phyloP scores from a whole-genome alignment of 441 rosid species.

The Monsonia emarginata region DNA sequence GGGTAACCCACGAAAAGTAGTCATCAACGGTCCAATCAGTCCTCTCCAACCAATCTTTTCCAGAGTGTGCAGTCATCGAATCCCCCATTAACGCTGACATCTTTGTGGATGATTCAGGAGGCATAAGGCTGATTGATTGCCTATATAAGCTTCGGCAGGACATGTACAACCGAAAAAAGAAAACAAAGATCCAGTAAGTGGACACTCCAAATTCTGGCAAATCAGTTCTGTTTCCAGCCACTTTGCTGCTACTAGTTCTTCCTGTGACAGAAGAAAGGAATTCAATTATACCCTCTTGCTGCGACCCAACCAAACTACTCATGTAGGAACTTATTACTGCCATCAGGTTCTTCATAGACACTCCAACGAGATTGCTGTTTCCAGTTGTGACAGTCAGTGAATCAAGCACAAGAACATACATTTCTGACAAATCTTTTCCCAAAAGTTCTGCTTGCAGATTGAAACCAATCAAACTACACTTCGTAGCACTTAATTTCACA shows the following conservation, averaged over 20 bases:
- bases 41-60: conserved; percentile 58
- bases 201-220: conserved; percentile 27
- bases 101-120: conserved; percentile 44
- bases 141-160: conserved; percentile 64
- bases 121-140: conserved; percentile 62
- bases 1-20: conserved; percentile 67
- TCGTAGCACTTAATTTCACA: conserved; percentile 20
- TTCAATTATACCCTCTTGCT: conserved; percentile 33
- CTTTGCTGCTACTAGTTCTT: conserved; percentile 22
- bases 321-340: conserved; percentile 44
- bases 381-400: conserved; percentile 62
- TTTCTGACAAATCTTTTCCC: conserved; percentile 63
- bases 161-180: conserved; percentile 62
- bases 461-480: conserved; percentile 17
- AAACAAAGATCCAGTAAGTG: conserved; percentile 47
- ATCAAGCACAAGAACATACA: conserved; percentile 51
- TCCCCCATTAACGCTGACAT: conserved; percentile 47
- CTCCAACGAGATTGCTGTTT: conserved; percentile 58
- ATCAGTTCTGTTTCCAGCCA: conserved; percentile 23
- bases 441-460: conserved; percentile 43
- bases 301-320: conserved; percentile 42
- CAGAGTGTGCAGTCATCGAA: conserved; percentile 39
- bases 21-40: conserved; percentile 52
- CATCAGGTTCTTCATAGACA: conserved; percentile 46
- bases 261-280: conserved; percentile 47